phyloP scores from a whole-genome alignment of 805 yeast species.

The Candida odintsovae region DNA sequence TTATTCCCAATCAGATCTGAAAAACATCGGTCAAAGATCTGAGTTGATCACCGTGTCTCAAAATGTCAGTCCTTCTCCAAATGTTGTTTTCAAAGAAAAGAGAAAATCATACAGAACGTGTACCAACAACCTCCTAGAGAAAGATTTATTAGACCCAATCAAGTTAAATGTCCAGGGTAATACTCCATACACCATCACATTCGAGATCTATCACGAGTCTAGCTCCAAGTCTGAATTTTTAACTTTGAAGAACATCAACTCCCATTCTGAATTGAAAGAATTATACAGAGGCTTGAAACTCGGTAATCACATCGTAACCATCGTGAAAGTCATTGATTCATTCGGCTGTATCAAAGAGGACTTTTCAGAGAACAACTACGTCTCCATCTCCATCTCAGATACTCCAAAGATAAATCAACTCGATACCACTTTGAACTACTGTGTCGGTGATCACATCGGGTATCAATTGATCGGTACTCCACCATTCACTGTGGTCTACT shows the following conservation, averaged over 20 bases:
- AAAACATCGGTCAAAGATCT: conserved; percentile 23
- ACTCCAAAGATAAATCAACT: conserved; percentile 59
- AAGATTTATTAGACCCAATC: conserved; percentile 41
- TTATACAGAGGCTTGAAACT: conserved; percentile 48
- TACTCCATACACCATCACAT: conserved; percentile 52
- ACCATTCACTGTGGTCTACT: conserved; percentile 72
- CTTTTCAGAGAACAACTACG: conserved; percentile 36
- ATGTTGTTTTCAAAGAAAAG: conserved; percentile 41
- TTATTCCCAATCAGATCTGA: conserved; percentile 40
- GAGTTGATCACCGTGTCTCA: conserved; percentile 39
- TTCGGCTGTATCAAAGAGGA: conserved; percentile 59
- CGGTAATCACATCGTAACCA: conserved; percentile 65
- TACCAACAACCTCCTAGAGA: conserved; percentile 31
- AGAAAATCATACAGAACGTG: conserved; percentile 49
- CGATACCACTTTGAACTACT: conserved; percentile 45
- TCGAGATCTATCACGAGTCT: conserved; percentile 55
- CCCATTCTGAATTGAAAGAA: conserved; percentile 33
- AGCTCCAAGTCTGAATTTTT: conserved; percentile 47
- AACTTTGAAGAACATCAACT: conserved; percentile 37
- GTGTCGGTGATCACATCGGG: conserved; percentile 89
- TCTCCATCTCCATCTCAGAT: conserved; percentile 62
- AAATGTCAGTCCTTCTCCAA: conserved; percentile 58
- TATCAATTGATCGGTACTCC: conserved; percentile 73
- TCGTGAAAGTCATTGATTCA: conserved; percentile 56
- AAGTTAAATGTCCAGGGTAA: conserved; percentile 53